Conservation (phyloP, 129 eudicot genomes). For the Flaveria brownii region DNA sequence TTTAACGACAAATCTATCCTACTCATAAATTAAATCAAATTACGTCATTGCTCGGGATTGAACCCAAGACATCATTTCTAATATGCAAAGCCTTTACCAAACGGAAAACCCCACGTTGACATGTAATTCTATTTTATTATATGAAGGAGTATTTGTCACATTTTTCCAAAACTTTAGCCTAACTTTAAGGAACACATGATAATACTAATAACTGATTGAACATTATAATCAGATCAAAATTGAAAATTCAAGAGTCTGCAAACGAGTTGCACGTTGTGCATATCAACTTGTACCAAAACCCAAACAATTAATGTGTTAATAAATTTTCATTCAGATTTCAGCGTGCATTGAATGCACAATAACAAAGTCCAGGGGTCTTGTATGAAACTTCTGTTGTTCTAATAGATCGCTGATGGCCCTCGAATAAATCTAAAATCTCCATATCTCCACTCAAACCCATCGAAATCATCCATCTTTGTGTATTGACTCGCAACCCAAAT, state of each 20-base stretch:
- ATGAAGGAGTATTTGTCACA: too few species aligned
- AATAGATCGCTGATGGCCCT: not conserved
- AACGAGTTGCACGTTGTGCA: not conserved
- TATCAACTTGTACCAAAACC: not conserved
- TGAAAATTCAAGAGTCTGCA: not conserved
- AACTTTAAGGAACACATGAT: too few species aligned
- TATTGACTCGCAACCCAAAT: not conserved
- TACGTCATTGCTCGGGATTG: too few species aligned
- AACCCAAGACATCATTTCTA: too few species aligned
- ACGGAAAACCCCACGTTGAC: too few species aligned
- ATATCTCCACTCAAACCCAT: constrained; percentile 1
- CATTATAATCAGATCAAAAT: not conserved
- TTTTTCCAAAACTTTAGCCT: too few species aligned
- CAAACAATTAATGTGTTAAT: not conserved
- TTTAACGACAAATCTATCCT: too few species aligned
- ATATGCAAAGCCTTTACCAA: too few species aligned
- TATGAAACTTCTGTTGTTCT: not conserved
- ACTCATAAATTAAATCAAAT: too few species aligned
- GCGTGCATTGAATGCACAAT: not conserved
- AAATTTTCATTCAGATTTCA: not conserved
- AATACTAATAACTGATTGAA: too few species aligned
- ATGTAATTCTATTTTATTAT: too few species aligned
- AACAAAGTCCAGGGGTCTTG: not conserved
- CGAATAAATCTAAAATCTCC: constrained; percentile 1
- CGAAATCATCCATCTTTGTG: constrained; percentile 2